Conservation (phyloP, 306 rosid species). For the Cicer cuneatum region DNA sequence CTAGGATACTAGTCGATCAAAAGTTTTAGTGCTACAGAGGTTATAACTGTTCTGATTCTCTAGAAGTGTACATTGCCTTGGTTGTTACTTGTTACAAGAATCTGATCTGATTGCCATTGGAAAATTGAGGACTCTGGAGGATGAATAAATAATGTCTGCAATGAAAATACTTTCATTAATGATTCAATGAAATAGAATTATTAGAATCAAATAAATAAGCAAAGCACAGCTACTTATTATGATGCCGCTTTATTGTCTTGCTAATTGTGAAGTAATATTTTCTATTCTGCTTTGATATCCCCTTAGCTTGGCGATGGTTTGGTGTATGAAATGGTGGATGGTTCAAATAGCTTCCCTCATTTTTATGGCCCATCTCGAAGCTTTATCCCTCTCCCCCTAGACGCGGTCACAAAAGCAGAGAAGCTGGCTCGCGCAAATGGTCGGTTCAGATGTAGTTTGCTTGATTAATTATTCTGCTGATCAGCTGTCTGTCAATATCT, state of each 20-base stretch:
- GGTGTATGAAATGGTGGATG: constrained; percentile 79
- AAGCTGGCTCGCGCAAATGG: constrained; percentile 64
- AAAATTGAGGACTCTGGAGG: background rate
- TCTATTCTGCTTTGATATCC: background rate
- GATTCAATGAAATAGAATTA: constrained; percentile 1
- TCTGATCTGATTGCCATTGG: constrained; percentile 16
- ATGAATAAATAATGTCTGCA: background rate
- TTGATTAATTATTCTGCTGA: constrained; percentile 45
- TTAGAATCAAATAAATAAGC: constrained; percentile 24
- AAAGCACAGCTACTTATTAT: constrained; percentile 3
- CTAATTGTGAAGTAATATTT: constrained; percentile 14
- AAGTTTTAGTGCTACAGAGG: too few species aligned
- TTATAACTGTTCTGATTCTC: background rate
- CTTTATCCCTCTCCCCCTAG: constrained; percentile 69
- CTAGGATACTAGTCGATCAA: too few species aligned
- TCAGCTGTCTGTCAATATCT: background rate
- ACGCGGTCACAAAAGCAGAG: constrained; percentile 71
- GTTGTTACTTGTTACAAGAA: background rate
- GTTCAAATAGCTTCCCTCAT: constrained; percentile 79
- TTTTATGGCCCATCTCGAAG: constrained; percentile 84
- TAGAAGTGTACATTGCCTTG: constrained; percentile 3
- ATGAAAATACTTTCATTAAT: constrained; percentile 21
- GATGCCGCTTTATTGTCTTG: constrained; percentile 7
- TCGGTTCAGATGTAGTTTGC: constrained; percentile 68
- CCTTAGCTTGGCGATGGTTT: constrained; percentile 87